Conservation (phyloP, 164 flowering plant species). For the Magnolia kwangsiensis region DNA sequence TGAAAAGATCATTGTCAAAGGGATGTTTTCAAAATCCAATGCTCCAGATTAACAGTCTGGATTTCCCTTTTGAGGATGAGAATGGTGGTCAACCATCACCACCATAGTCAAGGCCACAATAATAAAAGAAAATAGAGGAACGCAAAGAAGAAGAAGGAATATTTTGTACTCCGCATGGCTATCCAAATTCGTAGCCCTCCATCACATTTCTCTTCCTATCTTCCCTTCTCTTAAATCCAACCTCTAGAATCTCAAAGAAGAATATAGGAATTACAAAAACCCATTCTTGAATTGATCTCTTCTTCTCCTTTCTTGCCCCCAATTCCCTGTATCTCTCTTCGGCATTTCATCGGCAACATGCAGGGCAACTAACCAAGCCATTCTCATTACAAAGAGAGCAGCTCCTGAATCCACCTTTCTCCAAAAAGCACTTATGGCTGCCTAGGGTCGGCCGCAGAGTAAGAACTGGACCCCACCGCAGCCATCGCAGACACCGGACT, state of each 20-base stretch:
- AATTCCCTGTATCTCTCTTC: background rate
- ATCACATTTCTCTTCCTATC: background rate
- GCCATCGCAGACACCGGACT: slow-evolving; percentile 41
- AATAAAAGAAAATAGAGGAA: too few relatives aligned
- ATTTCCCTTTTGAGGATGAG: too few relatives aligned
- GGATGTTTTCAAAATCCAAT: too few relatives aligned
- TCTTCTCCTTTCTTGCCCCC: background rate
- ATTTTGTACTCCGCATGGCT: background rate
- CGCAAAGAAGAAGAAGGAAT: too few relatives aligned
- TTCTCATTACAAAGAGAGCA: slow-evolving; percentile 51
- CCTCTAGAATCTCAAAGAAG: background rate
- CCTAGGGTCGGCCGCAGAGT: slow-evolving; percentile 50
- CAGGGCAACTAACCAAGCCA: slow-evolving; percentile 54
- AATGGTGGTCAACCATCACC: too few relatives aligned
- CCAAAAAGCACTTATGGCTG: slow-evolving; percentile 44
- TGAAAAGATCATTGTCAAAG: too few relatives aligned
- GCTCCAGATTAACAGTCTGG: too few relatives aligned
- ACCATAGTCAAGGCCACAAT: too few relatives aligned
- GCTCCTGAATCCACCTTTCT: slow-evolving; percentile 41
- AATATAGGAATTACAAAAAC: background rate
- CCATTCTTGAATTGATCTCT: background rate
- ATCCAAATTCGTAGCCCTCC: background rate
- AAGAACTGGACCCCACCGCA: slow-evolving; percentile 57
- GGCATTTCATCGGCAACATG: slow-evolving; percentile 25
- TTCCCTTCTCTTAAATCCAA: background rate